Evolutionary conservation across 805 yeast genomes (phyloP).

Genomic region (Starmerella sirachaensis): DNA sequence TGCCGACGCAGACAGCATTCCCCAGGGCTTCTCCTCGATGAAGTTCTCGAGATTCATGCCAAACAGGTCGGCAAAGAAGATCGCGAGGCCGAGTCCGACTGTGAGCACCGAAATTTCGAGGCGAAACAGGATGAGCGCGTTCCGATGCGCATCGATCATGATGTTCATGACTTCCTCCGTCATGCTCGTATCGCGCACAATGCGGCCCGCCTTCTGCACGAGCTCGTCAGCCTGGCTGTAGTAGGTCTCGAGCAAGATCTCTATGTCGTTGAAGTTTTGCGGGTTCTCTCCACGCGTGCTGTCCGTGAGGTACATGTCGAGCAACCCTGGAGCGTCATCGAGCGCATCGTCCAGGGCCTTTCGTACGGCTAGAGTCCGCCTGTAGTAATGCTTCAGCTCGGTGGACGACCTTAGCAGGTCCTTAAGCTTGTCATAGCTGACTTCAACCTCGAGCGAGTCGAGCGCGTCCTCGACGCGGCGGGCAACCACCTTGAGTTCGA

Average conservation of each 20-base stretch:
- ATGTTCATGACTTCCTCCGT: conserved; percentile 91
- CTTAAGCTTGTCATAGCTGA: conserved; percentile 61
- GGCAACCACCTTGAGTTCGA: conserved; percentile 53
- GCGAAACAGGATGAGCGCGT: conserved; percentile 77
- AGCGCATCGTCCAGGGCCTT: conserved; percentile 72
- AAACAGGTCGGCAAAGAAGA: conserved; percentile 74
- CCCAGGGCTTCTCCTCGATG: conserved; percentile 67
- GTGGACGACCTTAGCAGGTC: conserved; percentile 66
- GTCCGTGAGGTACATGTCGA: conserved; percentile 61
- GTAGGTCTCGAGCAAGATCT: conserved; percentile 77
- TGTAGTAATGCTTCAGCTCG: conserved; percentile 58
- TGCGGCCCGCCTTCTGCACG: conserved; percentile 78
- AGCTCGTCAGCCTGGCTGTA: conserved; percentile 86
- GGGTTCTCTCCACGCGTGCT: conserved; percentile 28
- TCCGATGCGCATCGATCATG: conserved; percentile 81
- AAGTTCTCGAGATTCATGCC: conserved; percentile 94
- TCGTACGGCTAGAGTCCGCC: conserved; percentile 60
- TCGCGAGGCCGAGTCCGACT: conserved; percentile 72
- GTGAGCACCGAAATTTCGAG: conserved; percentile 74
- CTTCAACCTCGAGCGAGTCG: conserved; percentile 61
- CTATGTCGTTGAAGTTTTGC: conserved; percentile 42
- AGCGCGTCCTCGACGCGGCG: conserved; percentile 50
- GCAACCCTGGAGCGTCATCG: conserved; percentile 77
- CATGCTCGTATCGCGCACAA: conserved; percentile 70
- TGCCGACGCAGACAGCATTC: conserved; percentile 43